Evolutionary conservation across 139 green algal species (phyloP).

Genomic region (Chlamydomonas asymmetrica): DNA sequence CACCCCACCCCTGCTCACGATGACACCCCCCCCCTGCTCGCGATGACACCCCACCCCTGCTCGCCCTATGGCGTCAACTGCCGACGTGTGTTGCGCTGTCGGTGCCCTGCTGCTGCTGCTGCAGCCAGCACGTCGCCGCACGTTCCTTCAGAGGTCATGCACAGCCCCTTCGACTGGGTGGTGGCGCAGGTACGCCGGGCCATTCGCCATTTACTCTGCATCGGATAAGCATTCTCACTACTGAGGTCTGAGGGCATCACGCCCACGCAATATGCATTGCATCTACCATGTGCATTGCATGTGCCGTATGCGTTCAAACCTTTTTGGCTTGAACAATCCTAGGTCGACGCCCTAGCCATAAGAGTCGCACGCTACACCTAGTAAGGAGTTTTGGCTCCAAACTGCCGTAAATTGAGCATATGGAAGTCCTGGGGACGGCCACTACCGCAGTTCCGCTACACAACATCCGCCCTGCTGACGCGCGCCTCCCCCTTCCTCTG

Average conservation of each 20-base stretch:
- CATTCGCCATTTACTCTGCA: not conserved
- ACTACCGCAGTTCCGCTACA: too few species aligned
- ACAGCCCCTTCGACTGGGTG: not conserved
- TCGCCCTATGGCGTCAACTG: not conserved
- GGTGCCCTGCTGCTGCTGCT: not conserved
- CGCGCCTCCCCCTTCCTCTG: not conserved
- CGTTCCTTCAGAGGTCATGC: too few species aligned
- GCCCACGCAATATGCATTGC: not conserved
- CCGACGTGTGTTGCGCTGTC: not conserved
- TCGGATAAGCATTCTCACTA: too few species aligned
- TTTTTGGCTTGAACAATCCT: not conserved
- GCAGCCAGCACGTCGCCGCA: too few species aligned
- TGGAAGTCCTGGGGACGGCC: too few species aligned
- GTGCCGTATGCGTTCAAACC: not conserved
- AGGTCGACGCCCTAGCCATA: not conserved
- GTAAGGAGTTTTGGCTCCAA: too few species aligned
- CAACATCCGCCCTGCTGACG: too few species aligned
- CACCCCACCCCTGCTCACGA: too few species aligned
- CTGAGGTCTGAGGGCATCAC: not conserved
- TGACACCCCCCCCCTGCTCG: too few species aligned
- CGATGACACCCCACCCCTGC: too few species aligned
- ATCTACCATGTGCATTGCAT: not conserved
- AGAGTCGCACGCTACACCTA: not conserved
- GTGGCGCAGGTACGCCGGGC: not conserved
- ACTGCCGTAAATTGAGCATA: not conserved